phyloP scores from a whole-genome alignment of 2,329 filamentous ascomycete species.

The Sporothrix brunneoviolacea region DNA sequence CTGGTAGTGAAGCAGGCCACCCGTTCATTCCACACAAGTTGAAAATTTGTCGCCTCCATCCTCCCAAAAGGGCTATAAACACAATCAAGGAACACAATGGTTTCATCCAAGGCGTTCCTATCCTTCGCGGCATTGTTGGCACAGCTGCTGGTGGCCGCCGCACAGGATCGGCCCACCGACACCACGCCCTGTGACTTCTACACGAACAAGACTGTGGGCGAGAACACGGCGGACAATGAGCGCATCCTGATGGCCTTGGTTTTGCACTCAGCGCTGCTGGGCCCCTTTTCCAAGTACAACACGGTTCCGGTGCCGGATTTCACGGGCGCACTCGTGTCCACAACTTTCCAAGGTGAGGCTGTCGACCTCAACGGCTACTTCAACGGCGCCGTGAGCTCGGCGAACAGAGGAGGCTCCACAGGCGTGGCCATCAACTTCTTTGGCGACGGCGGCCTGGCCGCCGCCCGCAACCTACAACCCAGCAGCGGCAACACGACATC shows the following conservation, averaged over 20 bases:
- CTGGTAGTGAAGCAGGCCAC: not conserved
- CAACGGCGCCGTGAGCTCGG: slow-evolving; percentile 8
- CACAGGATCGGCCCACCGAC: slow-evolving; percentile 8
- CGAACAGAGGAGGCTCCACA: slow-evolving; percentile 3
- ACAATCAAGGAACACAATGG: too few relatives aligned
- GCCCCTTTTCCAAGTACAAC: slow-evolving; percentile 15
- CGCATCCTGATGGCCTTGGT: slow-evolving; percentile 12
- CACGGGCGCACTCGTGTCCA: slow-evolving; percentile 6
- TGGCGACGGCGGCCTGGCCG: slow-evolving; percentile 10
- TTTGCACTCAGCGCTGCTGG: slow-evolving; percentile 13
- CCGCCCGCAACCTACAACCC: slow-evolving; percentile 1
- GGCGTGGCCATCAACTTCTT: slow-evolving; percentile 12
- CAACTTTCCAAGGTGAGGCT: slow-evolving; percentile 8
- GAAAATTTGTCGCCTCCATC: not conserved
- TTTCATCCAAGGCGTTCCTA: not conserved
- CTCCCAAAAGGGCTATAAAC: not conserved
- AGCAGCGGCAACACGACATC: slow-evolving; percentile 11
- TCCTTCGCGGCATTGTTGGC: not conserved
- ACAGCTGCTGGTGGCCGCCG: not conserved
- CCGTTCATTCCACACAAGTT: not conserved
- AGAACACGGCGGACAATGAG: slow-evolving; percentile 6
- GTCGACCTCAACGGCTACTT: slow-evolving; percentile 15
- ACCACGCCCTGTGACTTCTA: slow-evolving; percentile 13
- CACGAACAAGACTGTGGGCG: slow-evolving; percentile 10
- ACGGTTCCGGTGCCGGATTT: slow-evolving; percentile 7